Evolutionary conservation across 805 yeast species (phyloP).

Genomic region (Barnettozyma salicaria): DNA sequence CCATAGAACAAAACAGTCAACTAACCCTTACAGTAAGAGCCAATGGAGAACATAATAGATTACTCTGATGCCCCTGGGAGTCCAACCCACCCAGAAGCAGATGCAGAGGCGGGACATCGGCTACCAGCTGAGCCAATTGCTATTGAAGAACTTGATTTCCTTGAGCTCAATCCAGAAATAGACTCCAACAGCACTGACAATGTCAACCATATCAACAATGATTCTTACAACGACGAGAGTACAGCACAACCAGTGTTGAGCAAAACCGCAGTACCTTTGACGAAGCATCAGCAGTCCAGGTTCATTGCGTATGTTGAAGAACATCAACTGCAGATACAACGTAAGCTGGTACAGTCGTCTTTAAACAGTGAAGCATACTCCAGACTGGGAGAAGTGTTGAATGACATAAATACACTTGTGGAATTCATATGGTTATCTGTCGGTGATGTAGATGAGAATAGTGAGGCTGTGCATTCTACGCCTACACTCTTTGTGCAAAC

Average conservation of each 20-base stretch:
- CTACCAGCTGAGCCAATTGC: slow-evolving; percentile 10
- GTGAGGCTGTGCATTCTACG: no score
- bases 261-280: slow-evolving; percentile 22
- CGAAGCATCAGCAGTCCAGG: slow-evolving; percentile 48
- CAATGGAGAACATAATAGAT: slow-evolving; percentile 3
- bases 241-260: slow-evolving; percentile 10
- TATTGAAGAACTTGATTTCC: slow-evolving; percentile 18
- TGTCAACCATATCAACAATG: slow-evolving; percentile 3
- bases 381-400: slow-evolving; percentile 31
- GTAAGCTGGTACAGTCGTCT: slow-evolving; percentile 44
- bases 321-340: slow-evolving; percentile 45
- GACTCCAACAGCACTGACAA: slow-evolving; percentile 1
- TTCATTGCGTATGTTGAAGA: slow-evolving; percentile 51
- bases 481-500: slow-evolving; percentile 46
- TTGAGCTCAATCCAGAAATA: slow-evolving; percentile 24
- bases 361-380: slow-evolving; percentile 28
- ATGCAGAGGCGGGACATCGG: slow-evolving; percentile 13
- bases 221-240: slow-evolving; percentile 12
- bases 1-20: not conserved
- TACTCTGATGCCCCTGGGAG: slow-evolving; percentile 22
- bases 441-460: slow-evolving; percentile 24
- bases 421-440: slow-evolving; percentile 62
- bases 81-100: slow-evolving; percentile 24
- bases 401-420: slow-evolving; percentile 42
- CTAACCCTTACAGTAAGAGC: not conserved